A percentile compares a stretch with the other conserved stretches of the same genome.
Evolutionary conservation across 371 early-diverging fungal genomes (phyloP).

Genomic region (Mucor racemosus): DNA sequence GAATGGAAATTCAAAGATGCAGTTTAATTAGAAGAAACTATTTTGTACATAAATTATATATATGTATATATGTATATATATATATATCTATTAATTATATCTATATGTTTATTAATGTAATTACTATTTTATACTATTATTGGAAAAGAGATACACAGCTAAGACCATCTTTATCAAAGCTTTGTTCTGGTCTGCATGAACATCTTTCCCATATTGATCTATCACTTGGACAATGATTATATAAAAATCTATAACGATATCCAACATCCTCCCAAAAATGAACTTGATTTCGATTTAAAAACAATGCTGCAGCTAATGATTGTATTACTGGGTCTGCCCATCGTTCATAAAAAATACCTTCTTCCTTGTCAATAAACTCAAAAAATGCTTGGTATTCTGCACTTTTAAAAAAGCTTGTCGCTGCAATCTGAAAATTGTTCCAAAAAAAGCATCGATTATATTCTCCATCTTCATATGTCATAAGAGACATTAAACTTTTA

Average conservation of each 20-base stretch:
- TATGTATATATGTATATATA: too few species aligned
- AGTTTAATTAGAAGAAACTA: background rate
- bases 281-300: slow-evolving; percentile 78
- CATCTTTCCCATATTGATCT: slow-evolving; percentile 26
- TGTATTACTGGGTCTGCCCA: slow-evolving; percentile 67
- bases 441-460: slow-evolving; percentile 85
- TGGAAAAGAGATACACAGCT: slow-evolving; percentile 31
- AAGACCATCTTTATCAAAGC: slow-evolving; percentile 38
- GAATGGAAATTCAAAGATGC: slow-evolving; percentile 19
- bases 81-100: too few species aligned
- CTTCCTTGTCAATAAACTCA: slow-evolving; percentile 75
- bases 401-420: slow-evolving; percentile 37
- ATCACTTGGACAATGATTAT: slow-evolving; percentile 39
- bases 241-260: slow-evolving; percentile 50
- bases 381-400: slow-evolving; percentile 79
- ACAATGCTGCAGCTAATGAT: slow-evolving; percentile 86
- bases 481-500: slow-evolving; percentile 26
- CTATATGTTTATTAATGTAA: too few species aligned
- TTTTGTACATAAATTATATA: background rate
- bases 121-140: background rate
- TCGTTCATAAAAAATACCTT: slow-evolving; percentile 93
- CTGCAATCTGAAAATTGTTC: slow-evolving; percentile 73
- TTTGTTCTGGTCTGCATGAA: slow-evolving; percentile 40
- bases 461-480: slow-evolving; percentile 35
- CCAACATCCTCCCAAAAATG: slow-evolving; percentile 93